Evolutionary conservation across 345 rosid species (phyloP).

Genomic region (Carallia brachiata): DNA sequence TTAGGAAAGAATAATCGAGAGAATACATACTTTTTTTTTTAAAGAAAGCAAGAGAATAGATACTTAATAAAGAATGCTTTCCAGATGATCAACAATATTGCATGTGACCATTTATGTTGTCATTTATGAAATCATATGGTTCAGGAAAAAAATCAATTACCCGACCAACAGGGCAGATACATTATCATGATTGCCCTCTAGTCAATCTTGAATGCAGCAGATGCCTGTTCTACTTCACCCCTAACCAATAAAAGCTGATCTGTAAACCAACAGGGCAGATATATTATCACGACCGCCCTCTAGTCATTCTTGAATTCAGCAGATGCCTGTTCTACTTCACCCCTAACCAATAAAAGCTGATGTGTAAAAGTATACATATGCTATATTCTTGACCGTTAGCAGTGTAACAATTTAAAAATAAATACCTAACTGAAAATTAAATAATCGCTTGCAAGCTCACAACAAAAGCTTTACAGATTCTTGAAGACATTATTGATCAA

Average conservation of each 20-base stretch:
- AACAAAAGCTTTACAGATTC: too few relatives aligned
- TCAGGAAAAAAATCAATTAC: constrained; percentile 29
- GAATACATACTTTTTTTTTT: too few relatives aligned
- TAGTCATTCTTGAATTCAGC: constrained; percentile 67
- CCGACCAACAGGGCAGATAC: constrained; percentile 99
- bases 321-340: constrained; percentile 85
- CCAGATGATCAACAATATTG: not conserved
- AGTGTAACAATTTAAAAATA: not conserved
- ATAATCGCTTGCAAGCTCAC: too few relatives aligned
- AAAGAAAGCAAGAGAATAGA: not conserved
- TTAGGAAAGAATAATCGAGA: too few relatives aligned
- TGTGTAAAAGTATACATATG: constrained; percentile 35
- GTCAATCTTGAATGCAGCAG: constrained; percentile 70
- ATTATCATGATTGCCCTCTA: not conserved
- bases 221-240: constrained; percentile 91
- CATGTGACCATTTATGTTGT: constrained; percentile 6
- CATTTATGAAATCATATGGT: too few relatives aligned
- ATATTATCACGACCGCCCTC: constrained; percentile 20
- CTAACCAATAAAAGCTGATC: constrained; percentile 82
- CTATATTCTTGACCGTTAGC: not conserved
- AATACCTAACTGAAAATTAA: not conserved
- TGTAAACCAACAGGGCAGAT: constrained; percentile 71
- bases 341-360: constrained; percentile 91
- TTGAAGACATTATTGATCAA: too few relatives aligned
- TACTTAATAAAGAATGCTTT: constrained; percentile 2